These are phyloP conservation scores for Penicillium canescens DNA, from an alignment of 495 filamentous ascomycete genomes.

Conservation along the genomic window DNA sequence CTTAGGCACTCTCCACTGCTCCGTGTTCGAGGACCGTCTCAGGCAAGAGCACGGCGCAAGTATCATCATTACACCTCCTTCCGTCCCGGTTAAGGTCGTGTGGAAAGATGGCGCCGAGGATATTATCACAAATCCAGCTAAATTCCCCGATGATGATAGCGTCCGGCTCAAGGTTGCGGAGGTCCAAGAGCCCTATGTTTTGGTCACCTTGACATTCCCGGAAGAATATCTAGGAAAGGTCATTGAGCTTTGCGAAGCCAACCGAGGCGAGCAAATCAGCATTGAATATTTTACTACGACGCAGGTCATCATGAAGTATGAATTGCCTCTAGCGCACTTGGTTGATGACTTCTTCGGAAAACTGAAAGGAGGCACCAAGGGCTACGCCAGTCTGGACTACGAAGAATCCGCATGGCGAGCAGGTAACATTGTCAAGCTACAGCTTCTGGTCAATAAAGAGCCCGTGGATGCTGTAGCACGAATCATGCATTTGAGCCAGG, in stretches of 20 bases:
- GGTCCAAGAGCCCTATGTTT: constrained; percentile 83
- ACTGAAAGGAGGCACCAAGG: constrained; percentile 84
- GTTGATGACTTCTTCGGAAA: constrained; percentile 98
- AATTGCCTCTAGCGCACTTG: constrained; percentile 79
- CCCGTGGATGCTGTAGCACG: constrained; percentile 94
- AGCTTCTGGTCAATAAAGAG: constrained; percentile 88
- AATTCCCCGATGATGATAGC: constrained; percentile 77
- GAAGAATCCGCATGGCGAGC: constrained; percentile 88
- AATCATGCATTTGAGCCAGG: constrained; percentile 80
- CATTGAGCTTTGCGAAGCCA: constrained; percentile 91
- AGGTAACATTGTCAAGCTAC: constrained; percentile 83
- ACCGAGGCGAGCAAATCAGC: constrained; percentile 81
- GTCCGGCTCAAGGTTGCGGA: constrained; percentile 57
- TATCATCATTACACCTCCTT: constrained; percentile 96
- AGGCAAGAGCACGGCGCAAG: constrained; percentile 91
- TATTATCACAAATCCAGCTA: constrained; percentile 79
- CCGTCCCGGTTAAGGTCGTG: constrained; percentile 84
- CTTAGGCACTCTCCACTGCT: constrained; percentile 94
- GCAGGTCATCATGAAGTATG: constrained; percentile 94
- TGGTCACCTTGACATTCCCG: constrained; percentile 84
- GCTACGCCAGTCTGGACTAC: constrained; percentile 86
- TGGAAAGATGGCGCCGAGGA: constrained; percentile 71
- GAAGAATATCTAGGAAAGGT: constrained; percentile 92
- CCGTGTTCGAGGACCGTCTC: constrained; percentile 96
- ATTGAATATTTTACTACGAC: constrained; percentile 90